Evolutionary conservation across 2,329 filamentous ascomycete genomes (phyloP), one percentile per base, ranked within the genome.

Genomic region (Arthroderma uncinatum): DNA sequence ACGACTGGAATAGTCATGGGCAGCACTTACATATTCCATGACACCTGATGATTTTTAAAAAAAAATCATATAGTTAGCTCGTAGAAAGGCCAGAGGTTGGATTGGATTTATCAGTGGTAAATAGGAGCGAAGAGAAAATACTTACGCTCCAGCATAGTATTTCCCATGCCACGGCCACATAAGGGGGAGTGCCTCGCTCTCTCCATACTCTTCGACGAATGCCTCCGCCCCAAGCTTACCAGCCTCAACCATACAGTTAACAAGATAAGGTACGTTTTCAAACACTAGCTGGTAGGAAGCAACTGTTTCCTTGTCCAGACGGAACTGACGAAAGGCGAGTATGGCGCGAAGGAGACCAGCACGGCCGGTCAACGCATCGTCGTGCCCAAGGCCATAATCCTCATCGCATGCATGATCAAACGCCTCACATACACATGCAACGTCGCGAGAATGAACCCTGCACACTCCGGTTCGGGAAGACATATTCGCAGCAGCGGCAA

Each of bases 141-240:
- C 71, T 69, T 54, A 73, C 71, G 68, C 66, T 61, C 72, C 72
- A 36, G 72, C 63, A 42, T 65, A 65, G 57, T 70, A 73, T 53
- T 67, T 61, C 2, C 62, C 66, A 58, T 70, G 67, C 63, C 70
- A 74, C 12, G 64, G 61, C 66, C 72, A 74, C 71, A 74, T 74
- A 55, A 74, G 58, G 9, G 71, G 71, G 54, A 73, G 62, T 5
- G 68, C 64, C 34, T 66, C 62, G 34, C 65, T 50, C 2, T 65
- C 58, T 37, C 68, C 69, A 56, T 72, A 56, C 19, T 64, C 62
- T n/a, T 67, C 58, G 2, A 61, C 57, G 50, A 67, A 73, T 16
- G 66, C 61, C n/a, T 59, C 60, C 1, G 66, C 60, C 1, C 70
- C 70, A 36, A 69, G 60, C 34, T 60, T 65, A 4, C 72, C 72